Evolutionary conservation across 768 basidiomycete species (phyloP).

Genomic region (Epithele typhae): DNA sequence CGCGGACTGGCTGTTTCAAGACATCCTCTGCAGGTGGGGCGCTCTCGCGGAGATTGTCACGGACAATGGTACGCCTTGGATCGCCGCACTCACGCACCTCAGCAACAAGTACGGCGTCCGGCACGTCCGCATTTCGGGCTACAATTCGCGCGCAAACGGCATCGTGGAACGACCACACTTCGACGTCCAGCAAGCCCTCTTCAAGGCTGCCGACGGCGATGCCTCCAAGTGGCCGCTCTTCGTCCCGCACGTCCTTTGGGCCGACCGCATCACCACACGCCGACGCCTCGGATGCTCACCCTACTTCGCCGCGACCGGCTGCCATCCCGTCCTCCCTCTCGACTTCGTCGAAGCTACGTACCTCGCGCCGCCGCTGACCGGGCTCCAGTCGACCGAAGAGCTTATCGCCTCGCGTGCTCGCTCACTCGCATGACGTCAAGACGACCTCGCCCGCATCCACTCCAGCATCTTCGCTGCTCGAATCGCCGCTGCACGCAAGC

Average conservation of each 20-base stretch:
- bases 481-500: constrained; percentile 6
- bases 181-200: constrained; percentile 12
- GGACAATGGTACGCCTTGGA: constrained; percentile 35
- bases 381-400: constrained; percentile 6
- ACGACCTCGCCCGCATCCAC: too few relatives aligned
- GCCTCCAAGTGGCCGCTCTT: constrained; percentile 16
- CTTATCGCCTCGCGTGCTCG: constrained; percentile 14
- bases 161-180: constrained; percentile 27
- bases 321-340: constrained; percentile 18
- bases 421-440: constrained; percentile 2
- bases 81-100: constrained; percentile 22
- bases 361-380: constrained; percentile 5
- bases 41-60: constrained; percentile 34
- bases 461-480: too few relatives aligned
- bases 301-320: constrained; percentile 15
- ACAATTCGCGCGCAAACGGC: constrained; percentile 13
- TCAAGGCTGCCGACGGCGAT: constrained; percentile 17
- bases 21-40: constrained; percentile 38
- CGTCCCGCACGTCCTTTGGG: constrained; percentile 29
- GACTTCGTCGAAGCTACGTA: constrained; percentile 20
- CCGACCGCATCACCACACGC: constrained; percentile 29
- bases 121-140: constrained; percentile 26
- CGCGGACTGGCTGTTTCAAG: constrained; percentile 31
- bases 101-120: constrained; percentile 27
- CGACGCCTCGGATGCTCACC: constrained; percentile 30